These are phyloP conservation scores for Cladophialophora chaetospira DNA, from an alignment of 2,329 filamentous ascomycete species.

Conservation along the genomic window DNA sequence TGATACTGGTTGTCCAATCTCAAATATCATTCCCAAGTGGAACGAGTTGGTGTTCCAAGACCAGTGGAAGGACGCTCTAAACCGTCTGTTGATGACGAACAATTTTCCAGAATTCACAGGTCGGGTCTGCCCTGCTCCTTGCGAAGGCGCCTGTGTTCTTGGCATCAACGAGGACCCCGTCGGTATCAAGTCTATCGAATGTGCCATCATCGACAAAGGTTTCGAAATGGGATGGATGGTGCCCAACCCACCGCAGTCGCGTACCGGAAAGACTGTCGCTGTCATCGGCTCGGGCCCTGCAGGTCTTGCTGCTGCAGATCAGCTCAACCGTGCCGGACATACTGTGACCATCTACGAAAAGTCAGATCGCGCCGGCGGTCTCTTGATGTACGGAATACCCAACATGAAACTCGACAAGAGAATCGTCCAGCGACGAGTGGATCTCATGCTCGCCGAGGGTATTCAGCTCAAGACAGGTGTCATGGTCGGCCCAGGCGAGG, in stretches of 20 bases:
- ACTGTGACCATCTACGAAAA: slow-evolving; percentile 89
- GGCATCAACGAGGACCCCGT: slow-evolving; percentile 97
- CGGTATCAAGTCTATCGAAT: slow-evolving; percentile 97
- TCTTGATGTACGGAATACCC: slow-evolving; percentile 97
- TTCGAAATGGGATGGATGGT: slow-evolving; percentile 99
- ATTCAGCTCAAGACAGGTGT: slow-evolving; percentile 78
- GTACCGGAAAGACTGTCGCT: slow-evolving; percentile 84
- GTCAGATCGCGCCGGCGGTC: slow-evolving; percentile 82
- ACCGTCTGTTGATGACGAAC: slow-evolving; percentile 92
- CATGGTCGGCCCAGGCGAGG: slow-evolving; percentile 72
- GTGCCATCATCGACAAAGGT: slow-evolving; percentile 94
- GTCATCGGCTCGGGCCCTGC: slow-evolving; percentile 91
- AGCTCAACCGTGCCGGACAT: slow-evolving; percentile 92
- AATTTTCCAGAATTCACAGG: slow-evolving; percentile 99
- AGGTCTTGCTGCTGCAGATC: slow-evolving; percentile 86
- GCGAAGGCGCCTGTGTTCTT: slow-evolving; percentile 91
- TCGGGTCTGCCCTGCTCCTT: slow-evolving; percentile 93
- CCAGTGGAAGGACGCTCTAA: slow-evolving; percentile 89
- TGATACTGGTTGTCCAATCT: slow-evolving; percentile 92
- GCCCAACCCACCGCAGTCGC: slow-evolving; percentile 72
- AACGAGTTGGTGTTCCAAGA: slow-evolving; percentile 76
- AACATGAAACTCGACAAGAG: slow-evolving; percentile 99
- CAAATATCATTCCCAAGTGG: slow-evolving; percentile 97
- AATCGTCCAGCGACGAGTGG: slow-evolving; percentile 89
- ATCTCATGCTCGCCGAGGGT: slow-evolving; percentile 91